Conservation (phyloP, 2,329 filamentous ascomycete species). For the Fusarium incarnatum region DNA sequence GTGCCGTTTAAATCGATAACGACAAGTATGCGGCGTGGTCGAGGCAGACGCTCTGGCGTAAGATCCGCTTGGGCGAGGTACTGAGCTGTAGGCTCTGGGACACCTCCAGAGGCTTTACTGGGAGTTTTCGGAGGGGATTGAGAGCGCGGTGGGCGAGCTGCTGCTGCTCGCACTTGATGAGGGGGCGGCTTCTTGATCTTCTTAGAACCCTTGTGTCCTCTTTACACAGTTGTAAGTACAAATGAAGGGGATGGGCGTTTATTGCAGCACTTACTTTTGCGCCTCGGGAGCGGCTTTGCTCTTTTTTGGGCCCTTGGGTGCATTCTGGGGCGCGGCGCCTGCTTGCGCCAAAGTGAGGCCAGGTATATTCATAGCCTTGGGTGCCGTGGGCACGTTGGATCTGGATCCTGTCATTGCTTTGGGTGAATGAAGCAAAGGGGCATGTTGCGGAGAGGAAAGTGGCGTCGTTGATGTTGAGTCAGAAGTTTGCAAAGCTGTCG, state of each 20-base stretch:
- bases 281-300: not conserved
- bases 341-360: slow-evolving; percentile 33
- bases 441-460: slow-evolving; percentile 20
- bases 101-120: slow-evolving; percentile 62
- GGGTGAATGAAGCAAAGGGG: slow-evolving; percentile 7
- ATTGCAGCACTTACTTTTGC: slow-evolving; percentile 2
- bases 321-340: not conserved
- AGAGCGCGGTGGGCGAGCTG: not conserved
- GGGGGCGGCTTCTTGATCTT: not conserved
- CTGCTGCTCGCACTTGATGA: not conserved
- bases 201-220: slow-evolving; percentile 16
- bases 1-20: slow-evolving; percentile 96
- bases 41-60: slow-evolving; percentile 54
- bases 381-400: not conserved
- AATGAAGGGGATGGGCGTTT: not conserved
- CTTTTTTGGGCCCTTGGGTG: slow-evolving; percentile 3
- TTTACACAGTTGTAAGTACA: slow-evolving; percentile 8
- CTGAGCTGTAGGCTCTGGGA: slow-evolving; percentile 68
- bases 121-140: slow-evolving; percentile 34
- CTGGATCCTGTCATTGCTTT: slow-evolving; percentile 27
- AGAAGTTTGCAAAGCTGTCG: not conserved
- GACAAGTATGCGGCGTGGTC: slow-evolving; percentile 76
- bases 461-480: not conserved
- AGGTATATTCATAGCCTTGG: slow-evolving; percentile 23
- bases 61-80: slow-evolving; percentile 70